phyloP scores from a whole-genome alignment of 2,329 filamentous ascomycete species.

The Penicillium sp. region DNA sequence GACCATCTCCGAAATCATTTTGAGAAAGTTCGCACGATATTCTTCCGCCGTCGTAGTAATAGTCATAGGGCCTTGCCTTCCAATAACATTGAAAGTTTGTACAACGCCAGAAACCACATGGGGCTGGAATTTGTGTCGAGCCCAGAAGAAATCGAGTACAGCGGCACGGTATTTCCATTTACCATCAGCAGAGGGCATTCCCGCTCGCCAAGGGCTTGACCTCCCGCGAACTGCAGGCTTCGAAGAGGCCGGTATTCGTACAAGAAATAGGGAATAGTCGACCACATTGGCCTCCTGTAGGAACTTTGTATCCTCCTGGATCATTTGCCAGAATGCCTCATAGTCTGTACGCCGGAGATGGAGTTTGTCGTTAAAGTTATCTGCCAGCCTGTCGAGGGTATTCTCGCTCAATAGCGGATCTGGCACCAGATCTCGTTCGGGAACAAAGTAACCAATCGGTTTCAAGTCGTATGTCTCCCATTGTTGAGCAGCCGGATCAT shows the following conservation, averaged over 20 bases:
- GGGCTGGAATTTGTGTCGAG: conserved; percentile 65
- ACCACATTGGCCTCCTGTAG: conserved; percentile 62
- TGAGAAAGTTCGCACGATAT: conserved; percentile 58
- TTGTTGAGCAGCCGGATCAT: conserved; percentile 41
- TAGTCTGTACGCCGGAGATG: conserved; percentile 54
- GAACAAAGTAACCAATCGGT: conserved; percentile 70
- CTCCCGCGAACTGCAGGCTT: conserved; percentile 32
- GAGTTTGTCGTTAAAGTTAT: conserved; percentile 65
- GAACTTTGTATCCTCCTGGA: conserved; percentile 62
- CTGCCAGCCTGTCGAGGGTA: conserved; percentile 62
- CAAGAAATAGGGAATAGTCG: conserved; percentile 71
- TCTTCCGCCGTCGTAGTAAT: conserved; percentile 67
- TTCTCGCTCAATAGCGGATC: conserved; percentile 61
- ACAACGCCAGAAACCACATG: conserved; percentile 64
- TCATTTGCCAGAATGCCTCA: conserved; percentile 51
- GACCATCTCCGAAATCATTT: conserved; percentile 50
- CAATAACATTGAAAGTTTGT: conserved; percentile 60
- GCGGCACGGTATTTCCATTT: conserved; percentile 65
- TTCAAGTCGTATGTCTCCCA: conserved; percentile 76
- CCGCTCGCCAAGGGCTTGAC: conserved; percentile 55
- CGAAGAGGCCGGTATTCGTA: conserved; percentile 52
- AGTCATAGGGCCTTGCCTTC: conserved; percentile 66
- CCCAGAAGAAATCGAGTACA: conserved; percentile 74
- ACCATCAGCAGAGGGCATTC: conserved; percentile 58
- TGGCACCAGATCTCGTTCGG: conserved; percentile 66